A percentile compares a stretch with the other conserved stretches of the same genome.
These are phyloP conservation scores for Ceratobasidium sp. DNA, from an alignment of 1,284 basidiomycete species.

Conservation along the genomic window DNA sequence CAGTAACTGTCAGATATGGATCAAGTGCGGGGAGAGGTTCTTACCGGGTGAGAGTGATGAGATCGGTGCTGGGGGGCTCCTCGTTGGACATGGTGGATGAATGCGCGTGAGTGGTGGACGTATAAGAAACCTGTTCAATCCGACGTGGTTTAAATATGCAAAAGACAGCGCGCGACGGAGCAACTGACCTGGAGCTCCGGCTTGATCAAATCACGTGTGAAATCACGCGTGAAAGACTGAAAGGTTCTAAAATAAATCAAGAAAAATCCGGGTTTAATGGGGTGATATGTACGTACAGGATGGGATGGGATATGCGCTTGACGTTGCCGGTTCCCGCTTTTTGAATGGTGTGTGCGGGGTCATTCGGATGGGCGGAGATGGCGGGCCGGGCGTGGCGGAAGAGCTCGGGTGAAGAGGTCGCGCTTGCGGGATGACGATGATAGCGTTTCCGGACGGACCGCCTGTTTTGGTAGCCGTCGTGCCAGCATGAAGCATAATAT, in stretches of 20 bases:
- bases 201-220: constrained; percentile 32
- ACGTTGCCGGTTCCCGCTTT: constrained; percentile 8
- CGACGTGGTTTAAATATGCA: constrained; percentile 20
- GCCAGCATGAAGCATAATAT: not conserved
- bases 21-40: constrained; percentile 41
- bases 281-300: not conserved
- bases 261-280: not conserved
- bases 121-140: not conserved
- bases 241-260: constrained; percentile 3
- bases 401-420: constrained; percentile 7
- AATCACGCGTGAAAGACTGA: not conserved
- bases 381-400: constrained; percentile 34
- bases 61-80: constrained; percentile 79
- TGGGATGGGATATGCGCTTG: not conserved
- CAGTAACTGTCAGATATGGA: not conserved
- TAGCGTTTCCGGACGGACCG: constrained; percentile 24
- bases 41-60: constrained; percentile 90
- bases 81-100: constrained; percentile 51
- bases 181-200: constrained; percentile 27
- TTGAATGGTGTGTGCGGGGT: constrained; percentile 30
- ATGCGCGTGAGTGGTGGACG: constrained; percentile 16
- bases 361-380: constrained; percentile 29
- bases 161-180: not conserved
- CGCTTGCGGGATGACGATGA: constrained; percentile 8
- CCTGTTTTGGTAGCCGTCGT: not conserved